Evolutionary conservation across 2,329 filamentous ascomycete species (phyloP), one percentile per base, ranked within the genome.

Genomic region (Scorias spongiosa): DNA sequence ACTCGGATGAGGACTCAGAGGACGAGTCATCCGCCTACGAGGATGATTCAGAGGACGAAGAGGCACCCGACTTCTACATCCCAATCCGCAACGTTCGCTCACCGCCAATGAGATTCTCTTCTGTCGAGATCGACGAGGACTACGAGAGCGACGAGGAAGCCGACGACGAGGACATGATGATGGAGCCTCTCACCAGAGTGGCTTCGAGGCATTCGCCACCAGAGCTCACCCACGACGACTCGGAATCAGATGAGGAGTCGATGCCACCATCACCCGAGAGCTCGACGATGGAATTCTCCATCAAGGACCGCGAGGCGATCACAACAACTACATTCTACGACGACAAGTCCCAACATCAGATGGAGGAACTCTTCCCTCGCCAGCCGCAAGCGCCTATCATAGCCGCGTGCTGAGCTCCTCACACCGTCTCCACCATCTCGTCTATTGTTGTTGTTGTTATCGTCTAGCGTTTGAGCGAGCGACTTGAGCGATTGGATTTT

Each of bases 21-120:
- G 75, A 70, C 11, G 72, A 74, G 48, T 69, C 64, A 8, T 68
- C 71, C 32, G 63, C 68, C 55, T 71, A 72, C 51, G 71, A 74
- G 46, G 69, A 71, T 45, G 68, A 70, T 49, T 64, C 63, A 51
- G 64, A 68, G 54, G 64, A 66, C 57, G 69, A 71, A 45, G 68
- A 70, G 49, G 64, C 62, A 50, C 64, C 68, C 54, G 64, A 66
- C 57, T 53, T 50, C 50, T 52, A 49, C 46, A 49, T 64, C 17
- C 54, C 66, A 39, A 48, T 60, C 43, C 59, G 64, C 47, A 60
- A 58, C 52, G 57, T 69, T 42, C 54, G 55, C 40, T 60, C 62
- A 47, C 53, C 66, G 51, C 62, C 55, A 37, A 52, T 69, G 39
- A 57, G 63, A 43, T 59, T 70, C 59, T 62, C 63, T 47, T 66